A percentile compares a stretch with the other conserved stretches of the same genome.
phyloP scores from a whole-genome alignment of 2,329 filamentous ascomycete species.

The Byssothecium circinans region DNA sequence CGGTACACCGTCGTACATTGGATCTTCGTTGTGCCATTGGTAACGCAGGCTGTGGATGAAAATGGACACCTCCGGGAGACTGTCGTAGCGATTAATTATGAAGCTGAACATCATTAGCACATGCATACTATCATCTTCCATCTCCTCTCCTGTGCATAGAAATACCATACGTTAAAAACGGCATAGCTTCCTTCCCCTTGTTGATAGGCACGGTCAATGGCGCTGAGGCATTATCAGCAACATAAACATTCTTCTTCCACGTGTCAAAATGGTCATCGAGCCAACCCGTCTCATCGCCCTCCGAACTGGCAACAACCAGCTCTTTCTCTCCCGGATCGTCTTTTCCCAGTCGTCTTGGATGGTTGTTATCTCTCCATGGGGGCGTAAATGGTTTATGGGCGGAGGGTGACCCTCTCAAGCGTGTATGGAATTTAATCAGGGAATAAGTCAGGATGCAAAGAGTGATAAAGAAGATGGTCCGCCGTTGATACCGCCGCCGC shows the following conservation, averaged over 20 bases:
- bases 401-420: not conserved
- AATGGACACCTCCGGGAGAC: conserved; percentile 36
- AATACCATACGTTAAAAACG: conserved; percentile 44
- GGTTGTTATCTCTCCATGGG: not conserved
- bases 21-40: conserved; percentile 52
- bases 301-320: conserved; percentile 34
- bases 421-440: not conserved
- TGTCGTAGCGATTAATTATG: conserved; percentile 38
- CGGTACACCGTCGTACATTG: conserved; percentile 50
- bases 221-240: conserved; percentile 41
- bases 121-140: not conserved
- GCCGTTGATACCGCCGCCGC: not conserved
- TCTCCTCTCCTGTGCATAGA: not conserved
- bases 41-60: conserved; percentile 42
- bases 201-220: conserved; percentile 44
- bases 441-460: not conserved
- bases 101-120: conserved; percentile 25
- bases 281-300: conserved; percentile 36
- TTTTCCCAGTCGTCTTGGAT: not conserved
- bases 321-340: conserved; percentile 20
- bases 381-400: not conserved
- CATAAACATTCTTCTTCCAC: conserved; percentile 42
- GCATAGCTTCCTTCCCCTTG: conserved; percentile 50
- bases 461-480: not conserved
- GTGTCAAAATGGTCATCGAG: conserved; percentile 30